Percentiles rank a stretch among this genome's conserved stretches.
These are phyloP conservation scores for Stereum hirsutum DNA, from an alignment of 1,284 basidiomycete genomes.

Conservation along the genomic window DNA sequence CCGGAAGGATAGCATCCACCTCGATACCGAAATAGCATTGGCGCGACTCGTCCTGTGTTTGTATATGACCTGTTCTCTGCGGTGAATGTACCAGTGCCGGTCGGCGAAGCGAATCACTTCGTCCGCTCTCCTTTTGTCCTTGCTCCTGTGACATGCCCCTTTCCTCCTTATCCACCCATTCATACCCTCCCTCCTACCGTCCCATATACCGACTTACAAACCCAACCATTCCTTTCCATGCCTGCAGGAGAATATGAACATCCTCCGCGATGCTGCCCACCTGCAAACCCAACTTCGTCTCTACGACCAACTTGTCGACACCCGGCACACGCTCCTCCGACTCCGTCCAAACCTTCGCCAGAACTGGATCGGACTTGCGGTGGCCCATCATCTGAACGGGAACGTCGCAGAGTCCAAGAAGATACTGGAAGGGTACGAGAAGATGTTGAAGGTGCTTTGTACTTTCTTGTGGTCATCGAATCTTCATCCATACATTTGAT, in stretches of 20 bases:
- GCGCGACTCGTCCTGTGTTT: too few relatives aligned
- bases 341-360: constrained; percentile 79
- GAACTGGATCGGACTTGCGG: constrained; percentile 87
- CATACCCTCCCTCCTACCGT: background rate
- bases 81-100: too few relatives aligned
- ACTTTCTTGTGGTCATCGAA: background rate
- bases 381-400: constrained; percentile 83
- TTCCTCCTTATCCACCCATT: background rate
- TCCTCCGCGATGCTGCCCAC: constrained; percentile 86
- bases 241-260: constrained; percentile 88
- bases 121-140: too few relatives aligned
- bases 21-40: too few relatives aligned
- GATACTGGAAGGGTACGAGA: constrained; percentile 65
- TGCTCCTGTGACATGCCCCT: background rate
- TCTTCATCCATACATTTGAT: too few relatives aligned
- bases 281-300: constrained; percentile 88
- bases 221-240: constrained; percentile 1
- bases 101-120: too few relatives aligned
- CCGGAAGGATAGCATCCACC: too few relatives aligned
- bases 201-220: constrained; percentile 1
- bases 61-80: too few relatives aligned
- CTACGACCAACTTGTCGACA: constrained; percentile 76
- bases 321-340: constrained; percentile 74
- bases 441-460: constrained; percentile 46
- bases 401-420: constrained; percentile 67